These are phyloP conservation scores for Boletus pseudopeckii DNA, from an alignment of 768 basidiomycete species.

Conservation along the genomic window DNA sequence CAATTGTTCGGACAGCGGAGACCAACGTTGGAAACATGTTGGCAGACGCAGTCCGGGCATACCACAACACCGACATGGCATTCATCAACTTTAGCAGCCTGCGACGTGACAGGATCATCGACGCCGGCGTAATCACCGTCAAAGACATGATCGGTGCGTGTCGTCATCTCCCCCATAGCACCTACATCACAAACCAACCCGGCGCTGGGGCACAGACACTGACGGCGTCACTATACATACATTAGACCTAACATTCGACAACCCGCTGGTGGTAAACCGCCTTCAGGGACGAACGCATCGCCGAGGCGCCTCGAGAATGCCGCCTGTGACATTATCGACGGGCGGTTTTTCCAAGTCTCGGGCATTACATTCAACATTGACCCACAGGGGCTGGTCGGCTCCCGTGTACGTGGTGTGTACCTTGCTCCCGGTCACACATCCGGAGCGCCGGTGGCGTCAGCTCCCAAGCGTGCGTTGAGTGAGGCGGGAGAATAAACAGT, in stretches of 20 bases:
- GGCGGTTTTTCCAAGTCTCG: constrained; percentile 2
- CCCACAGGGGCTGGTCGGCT: not conserved
- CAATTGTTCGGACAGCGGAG: not conserved
- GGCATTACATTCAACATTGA: constrained; percentile 2
- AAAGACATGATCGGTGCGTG: constrained; percentile 16
- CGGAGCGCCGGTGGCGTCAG: not conserved
- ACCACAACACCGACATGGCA: constrained; percentile 16
- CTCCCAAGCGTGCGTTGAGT: not conserved
- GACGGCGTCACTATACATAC: not conserved
- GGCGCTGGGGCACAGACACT: too few species aligned
- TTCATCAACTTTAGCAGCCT: constrained; percentile 3
- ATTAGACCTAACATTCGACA: constrained; percentile 2
- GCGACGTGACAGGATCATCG: constrained; percentile 7
- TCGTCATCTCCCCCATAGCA: not conserved
- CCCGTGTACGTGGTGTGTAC: constrained; percentile 1
- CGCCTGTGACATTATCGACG: constrained; percentile 4
- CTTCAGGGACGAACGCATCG: not conserved
- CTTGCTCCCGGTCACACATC: constrained; percentile 1
- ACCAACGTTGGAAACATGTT: constrained; percentile 5
- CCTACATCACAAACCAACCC: not conserved
- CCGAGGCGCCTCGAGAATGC: constrained; percentile 12
- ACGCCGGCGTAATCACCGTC: not conserved
- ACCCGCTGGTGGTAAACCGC: constrained; percentile 7
- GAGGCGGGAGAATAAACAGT: constrained; percentile 1
- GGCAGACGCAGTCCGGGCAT: constrained; percentile 18